phyloP scores from a whole-genome alignment of 352 stramenopile species.

The Globisporangium spiculum region DNA sequence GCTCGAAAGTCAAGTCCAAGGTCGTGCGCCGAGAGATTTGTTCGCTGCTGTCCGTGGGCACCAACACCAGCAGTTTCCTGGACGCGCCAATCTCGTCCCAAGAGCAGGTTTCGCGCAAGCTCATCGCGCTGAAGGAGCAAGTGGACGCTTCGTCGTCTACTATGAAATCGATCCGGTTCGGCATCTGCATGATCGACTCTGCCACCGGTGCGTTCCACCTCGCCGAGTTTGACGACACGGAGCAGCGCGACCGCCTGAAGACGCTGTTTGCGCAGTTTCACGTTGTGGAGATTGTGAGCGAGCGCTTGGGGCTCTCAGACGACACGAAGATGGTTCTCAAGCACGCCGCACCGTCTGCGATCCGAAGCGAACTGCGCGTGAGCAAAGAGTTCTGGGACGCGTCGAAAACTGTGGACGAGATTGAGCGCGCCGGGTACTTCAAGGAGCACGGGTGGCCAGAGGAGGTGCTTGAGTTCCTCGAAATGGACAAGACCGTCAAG shows the following conservation, averaged over 20 bases:
- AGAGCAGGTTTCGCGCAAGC: conserved; percentile 38
- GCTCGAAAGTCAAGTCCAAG: conserved; percentile 70
- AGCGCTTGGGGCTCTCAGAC: conserved; percentile 59
- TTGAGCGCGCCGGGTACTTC: conserved; percentile 89
- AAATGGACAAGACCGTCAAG: conserved; percentile 71
- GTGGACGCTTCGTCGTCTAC: conserved; percentile 4
- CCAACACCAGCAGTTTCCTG: conserved; percentile 94
- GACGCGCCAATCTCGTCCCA: conserved; percentile 76
- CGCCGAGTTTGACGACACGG: conserved; percentile 97
- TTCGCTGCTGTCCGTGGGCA: conserved; percentile 93
- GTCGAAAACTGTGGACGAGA: conserved; percentile 87
- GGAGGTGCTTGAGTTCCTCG: conserved; percentile 54
- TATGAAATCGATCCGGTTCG: conserved; percentile 74
- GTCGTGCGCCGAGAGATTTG: conserved; percentile 95
- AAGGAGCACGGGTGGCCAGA: conserved; percentile 68
- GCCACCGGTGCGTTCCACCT: conserved; percentile 92
- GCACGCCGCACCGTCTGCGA: conserved; percentile 50
- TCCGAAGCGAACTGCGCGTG: conserved; percentile 62
- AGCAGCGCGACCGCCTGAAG: conserved; percentile 93
- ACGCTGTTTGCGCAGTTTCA: conserved; percentile 93
- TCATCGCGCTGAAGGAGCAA: conserved; percentile 75
- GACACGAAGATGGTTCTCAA: conserved; percentile 78
- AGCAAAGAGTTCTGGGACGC: conserved; percentile 90
- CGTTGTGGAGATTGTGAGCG: conserved; percentile 82
- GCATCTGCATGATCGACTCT: conserved; percentile 95